Percentiles rank a stretch among this genome's conserved stretches.
phyloP scores from a whole-genome alignment of 768 basidiomycete species.

The Ephemerocybe angulata region DNA sequence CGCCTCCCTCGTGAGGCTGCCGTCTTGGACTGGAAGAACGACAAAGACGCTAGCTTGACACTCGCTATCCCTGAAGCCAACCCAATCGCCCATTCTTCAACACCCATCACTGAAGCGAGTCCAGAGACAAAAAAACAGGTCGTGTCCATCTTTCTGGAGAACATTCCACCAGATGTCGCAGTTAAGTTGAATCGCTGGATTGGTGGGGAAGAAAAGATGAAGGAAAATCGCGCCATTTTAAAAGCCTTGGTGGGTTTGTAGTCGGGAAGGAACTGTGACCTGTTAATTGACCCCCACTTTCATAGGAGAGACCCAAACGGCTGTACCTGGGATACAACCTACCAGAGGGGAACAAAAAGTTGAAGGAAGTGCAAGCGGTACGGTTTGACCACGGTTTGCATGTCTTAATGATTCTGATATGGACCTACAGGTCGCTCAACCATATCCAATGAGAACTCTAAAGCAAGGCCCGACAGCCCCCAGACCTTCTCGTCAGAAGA shows the following conservation, averaged over 20 bases:
- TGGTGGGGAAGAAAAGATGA: conserved; percentile 51
- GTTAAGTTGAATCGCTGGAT: conserved; percentile 60
- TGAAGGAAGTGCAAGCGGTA: conserved; percentile 60
- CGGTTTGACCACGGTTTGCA: conserved; percentile 15
- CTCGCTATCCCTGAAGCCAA: conserved; percentile 41
- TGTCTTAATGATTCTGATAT: not conserved
- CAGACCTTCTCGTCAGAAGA: conserved; percentile 25
- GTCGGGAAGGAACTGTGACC: not conserved
- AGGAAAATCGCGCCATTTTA: conserved; percentile 41
- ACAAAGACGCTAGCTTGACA: conserved; percentile 2
- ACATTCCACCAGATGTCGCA: conserved; percentile 42
- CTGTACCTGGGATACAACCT: conserved; percentile 57
- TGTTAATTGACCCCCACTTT: conserved; percentile 1
- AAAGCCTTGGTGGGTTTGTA: conserved; percentile 39
- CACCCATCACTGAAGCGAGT: not conserved
- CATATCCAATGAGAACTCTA: conserved; percentile 54
- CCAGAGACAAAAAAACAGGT: conserved; percentile 4
- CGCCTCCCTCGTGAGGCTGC: conserved; percentile 57
- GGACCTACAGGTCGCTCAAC: conserved; percentile 18
- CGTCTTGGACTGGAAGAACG: not conserved
- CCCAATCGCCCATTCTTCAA: not conserved
- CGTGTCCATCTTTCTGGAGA: conserved; percentile 1
- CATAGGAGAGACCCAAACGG: conserved; percentile 42
- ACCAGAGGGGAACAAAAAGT: conserved; percentile 49
- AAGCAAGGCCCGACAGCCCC: conserved; percentile 42